Conservation (phyloP, 2,329 filamentous ascomycete species). For the Raffaelea albimanens region DNA sequence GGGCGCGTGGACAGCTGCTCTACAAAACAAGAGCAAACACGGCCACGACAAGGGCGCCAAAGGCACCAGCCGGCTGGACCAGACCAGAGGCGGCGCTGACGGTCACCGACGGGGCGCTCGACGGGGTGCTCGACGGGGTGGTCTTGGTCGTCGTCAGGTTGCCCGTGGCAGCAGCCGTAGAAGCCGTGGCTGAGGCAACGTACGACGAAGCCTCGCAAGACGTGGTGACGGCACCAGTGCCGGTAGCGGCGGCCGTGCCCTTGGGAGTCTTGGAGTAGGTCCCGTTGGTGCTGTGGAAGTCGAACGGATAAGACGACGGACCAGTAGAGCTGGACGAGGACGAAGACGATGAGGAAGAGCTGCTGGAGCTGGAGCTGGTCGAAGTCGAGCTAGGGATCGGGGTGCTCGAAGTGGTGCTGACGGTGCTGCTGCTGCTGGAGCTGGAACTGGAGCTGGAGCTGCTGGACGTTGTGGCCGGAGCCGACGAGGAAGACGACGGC, state of each 20-base stretch:
- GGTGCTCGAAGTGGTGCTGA: neutral
- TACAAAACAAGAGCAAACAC: slow-evolving; percentile 20
- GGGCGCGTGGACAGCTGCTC: neutral
- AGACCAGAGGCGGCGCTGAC: slow-evolving; percentile 21
- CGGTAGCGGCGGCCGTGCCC: slow-evolving; percentile 11
- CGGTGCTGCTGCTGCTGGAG: slow-evolving; percentile 6
- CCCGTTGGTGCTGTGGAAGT: slow-evolving; percentile 8
- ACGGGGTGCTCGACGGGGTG: slow-evolving; percentile 6
- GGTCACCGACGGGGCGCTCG: slow-evolving; percentile 15
- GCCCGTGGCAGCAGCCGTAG: slow-evolving; percentile 3
- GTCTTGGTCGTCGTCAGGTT: slow-evolving; percentile 11
- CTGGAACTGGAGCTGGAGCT: neutral
- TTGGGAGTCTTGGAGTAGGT: slow-evolving; percentile 2
- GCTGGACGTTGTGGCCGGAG: slow-evolving; percentile 7
- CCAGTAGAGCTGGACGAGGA: slow-evolving; percentile 1
- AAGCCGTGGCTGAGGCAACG: neutral
- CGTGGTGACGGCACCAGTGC: neutral
- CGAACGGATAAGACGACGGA: no score
- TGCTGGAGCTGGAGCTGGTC: slow-evolving; percentile 6
- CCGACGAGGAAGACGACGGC: slow-evolving; percentile 3
- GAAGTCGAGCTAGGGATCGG: slow-evolving; percentile 8
- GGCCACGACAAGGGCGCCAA: slow-evolving; percentile 17
- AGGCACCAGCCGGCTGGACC: slow-evolving; percentile 20
- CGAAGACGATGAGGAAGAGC: slow-evolving; percentile 9
- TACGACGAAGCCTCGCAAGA: slow-evolving; percentile 4